Conservation (phyloP, 2,329 filamentous ascomycete species). For the Hysterium pulicare region DNA sequence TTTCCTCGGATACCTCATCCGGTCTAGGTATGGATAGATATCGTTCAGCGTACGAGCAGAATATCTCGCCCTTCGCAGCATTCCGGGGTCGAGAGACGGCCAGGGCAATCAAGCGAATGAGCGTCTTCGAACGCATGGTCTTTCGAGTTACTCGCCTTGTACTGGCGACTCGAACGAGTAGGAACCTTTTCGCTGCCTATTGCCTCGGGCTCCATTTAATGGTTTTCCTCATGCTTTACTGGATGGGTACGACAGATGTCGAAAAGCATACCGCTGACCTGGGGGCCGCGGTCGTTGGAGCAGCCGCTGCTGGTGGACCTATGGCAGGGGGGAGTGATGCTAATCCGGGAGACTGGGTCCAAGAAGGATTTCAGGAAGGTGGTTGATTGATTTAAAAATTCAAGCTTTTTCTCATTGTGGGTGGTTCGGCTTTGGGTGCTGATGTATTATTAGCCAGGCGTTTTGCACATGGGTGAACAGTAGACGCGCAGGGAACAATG, state of each 20-base stretch:
- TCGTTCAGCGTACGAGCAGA: conserved; percentile 87
- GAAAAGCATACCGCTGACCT: conserved; percentile 54
- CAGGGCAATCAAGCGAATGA: conserved; percentile 89
- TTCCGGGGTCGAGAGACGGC: conserved; percentile 93
- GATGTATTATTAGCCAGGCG: conserved; percentile 5
- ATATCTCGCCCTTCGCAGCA: conserved; percentile 91
- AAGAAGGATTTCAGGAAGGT: conserved; percentile 32
- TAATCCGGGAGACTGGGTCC: conserved; percentile 32
- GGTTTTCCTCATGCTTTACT: conserved; percentile 83
- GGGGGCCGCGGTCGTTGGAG: conserved; percentile 13
- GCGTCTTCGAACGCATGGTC: conserved; percentile 80
- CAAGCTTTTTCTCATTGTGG: not conserved
- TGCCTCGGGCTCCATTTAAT: conserved; percentile 84
- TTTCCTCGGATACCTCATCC: conserved; percentile 58
- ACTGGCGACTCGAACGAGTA: conserved; percentile 80
- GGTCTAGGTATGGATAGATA: conserved; percentile 78
- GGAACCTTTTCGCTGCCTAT: conserved; percentile 92
- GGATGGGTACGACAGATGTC: conserved; percentile 67
- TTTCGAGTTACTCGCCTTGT: conserved; percentile 91
- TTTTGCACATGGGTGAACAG: not conserved
- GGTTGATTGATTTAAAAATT: conserved; percentile 7
- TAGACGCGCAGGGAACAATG: not conserved
- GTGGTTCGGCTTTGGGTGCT: not conserved
- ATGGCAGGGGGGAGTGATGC: conserved; percentile 21
- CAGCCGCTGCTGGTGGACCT: conserved; percentile 27